These are phyloP conservation scores for Jimgerdemannia lactiflua DNA, from an alignment of 192 early-diverging fungal genomes.

Conservation along the genomic window DNA sequence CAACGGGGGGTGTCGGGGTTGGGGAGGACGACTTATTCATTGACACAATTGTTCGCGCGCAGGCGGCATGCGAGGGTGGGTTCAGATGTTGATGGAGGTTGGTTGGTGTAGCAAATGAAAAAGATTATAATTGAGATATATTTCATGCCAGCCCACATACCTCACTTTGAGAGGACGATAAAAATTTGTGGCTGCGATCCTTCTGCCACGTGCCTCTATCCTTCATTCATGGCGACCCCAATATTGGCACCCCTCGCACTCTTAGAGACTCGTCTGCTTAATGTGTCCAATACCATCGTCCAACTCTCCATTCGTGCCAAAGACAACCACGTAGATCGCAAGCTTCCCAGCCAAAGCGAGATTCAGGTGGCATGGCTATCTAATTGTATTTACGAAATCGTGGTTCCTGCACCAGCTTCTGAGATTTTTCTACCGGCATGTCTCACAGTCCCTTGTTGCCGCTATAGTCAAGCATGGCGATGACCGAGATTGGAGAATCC, in stretches of 20 bases:
- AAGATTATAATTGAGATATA: too few relatives aligned
- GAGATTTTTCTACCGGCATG: not conserved
- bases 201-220: too few relatives aligned
- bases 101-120: too few relatives aligned
- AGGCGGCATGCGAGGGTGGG: too few relatives aligned
- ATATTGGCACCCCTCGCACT: not conserved
- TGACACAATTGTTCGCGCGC: too few relatives aligned
- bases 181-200: too few relatives aligned
- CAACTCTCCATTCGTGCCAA: not conserved
- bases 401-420: not conserved
- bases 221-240: too few relatives aligned
- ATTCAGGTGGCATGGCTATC: not conserved
- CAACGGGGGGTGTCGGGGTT: too few relatives aligned
- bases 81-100: too few relatives aligned
- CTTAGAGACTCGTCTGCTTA: not conserved
- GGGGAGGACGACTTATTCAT: too few relatives aligned
- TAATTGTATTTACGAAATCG: not conserved
- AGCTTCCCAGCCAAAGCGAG: not conserved
- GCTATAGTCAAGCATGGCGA: not conserved
- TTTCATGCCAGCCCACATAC: too few relatives aligned
- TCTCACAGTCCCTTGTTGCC: not conserved
- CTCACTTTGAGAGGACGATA: not conserved
- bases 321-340: too few relatives aligned
- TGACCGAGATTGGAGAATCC: not conserved
- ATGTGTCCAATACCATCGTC: not conserved